Evolutionary conservation across 352 stramenopile genomes (phyloP).

Genomic region (Pythium guiyangense): DNA sequence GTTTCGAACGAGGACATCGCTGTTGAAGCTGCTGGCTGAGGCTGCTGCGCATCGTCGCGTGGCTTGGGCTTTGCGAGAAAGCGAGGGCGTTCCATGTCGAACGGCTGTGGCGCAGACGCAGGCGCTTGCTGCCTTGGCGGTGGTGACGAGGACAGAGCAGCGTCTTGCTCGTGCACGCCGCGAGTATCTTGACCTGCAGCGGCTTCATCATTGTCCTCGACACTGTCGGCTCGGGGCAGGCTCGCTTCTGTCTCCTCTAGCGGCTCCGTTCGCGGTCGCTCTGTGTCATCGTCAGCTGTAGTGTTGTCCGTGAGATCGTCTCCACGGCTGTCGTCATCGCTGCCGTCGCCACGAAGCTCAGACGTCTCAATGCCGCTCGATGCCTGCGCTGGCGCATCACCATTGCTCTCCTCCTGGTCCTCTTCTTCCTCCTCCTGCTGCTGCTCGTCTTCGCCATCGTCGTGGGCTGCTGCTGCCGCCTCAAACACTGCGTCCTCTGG

Average conservation of each 20-base stretch:
- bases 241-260: too few relatives aligned
- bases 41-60: not conserved
- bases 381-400: too few relatives aligned
- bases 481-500: constrained; percentile 6
- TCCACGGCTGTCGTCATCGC: not conserved
- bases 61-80: constrained; percentile 5
- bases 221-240: not conserved
- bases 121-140: not conserved
- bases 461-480: not conserved
- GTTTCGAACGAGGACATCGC: constrained; percentile 4
- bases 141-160: too few relatives aligned
- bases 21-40: not conserved
- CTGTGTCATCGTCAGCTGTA: too few relatives aligned
- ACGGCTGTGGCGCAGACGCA: not conserved
- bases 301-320: too few relatives aligned
- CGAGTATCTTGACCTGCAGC: not conserved
- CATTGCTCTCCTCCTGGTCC: not conserved
- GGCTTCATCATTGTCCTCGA: too few relatives aligned
- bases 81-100: constrained; percentile 11
- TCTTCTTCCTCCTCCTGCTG: not conserved
- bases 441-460: not conserved
- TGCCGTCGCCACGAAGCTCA: too few relatives aligned
- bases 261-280: too few relatives aligned
- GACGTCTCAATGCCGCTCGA: too few relatives aligned
- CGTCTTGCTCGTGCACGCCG: not conserved